These are phyloP conservation scores for Grifola frondosa DNA, from an alignment of 1,284 basidiomycete species.

Conservation along the genomic window DNA sequence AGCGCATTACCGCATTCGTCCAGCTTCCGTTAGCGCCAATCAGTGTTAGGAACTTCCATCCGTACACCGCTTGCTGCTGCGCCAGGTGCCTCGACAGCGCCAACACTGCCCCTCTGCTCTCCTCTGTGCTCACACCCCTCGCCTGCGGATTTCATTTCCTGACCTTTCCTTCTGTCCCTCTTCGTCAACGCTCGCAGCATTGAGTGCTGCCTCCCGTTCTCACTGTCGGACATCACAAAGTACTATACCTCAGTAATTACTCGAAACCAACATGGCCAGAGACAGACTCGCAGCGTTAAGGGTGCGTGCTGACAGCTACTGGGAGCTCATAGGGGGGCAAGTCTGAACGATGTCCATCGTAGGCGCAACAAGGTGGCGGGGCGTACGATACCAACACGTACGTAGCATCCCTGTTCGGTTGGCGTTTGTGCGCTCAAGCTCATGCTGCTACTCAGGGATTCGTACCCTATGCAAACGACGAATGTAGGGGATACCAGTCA, in stretches of 20 bases:
- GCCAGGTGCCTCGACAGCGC: too few species aligned
- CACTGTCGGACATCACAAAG: slow-evolving; percentile 8
- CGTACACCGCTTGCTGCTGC: too few species aligned
- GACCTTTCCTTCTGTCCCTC: slow-evolving; percentile 17
- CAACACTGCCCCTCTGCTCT: slow-evolving; percentile 11
- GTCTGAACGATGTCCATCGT: too few species aligned
- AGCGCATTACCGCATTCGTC: too few species aligned
- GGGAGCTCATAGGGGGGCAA: too few species aligned
- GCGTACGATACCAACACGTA: slow-evolving; percentile 51
- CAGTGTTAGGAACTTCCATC: too few species aligned
- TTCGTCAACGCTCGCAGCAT: slow-evolving; percentile 26
- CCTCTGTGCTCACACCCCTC: slow-evolving; percentile 9
- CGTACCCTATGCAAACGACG: slow-evolving; percentile 67
- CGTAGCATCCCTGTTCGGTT: slow-evolving; percentile 25
- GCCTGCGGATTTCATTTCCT: too few species aligned
- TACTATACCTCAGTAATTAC: slow-evolving; percentile 18
- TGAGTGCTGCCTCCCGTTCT: slow-evolving; percentile 29
- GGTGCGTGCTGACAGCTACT: slow-evolving; percentile 37
- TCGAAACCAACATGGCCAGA: slow-evolving; percentile 59
- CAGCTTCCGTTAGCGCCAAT: too few species aligned
- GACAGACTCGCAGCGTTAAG: slow-evolving; percentile 84
- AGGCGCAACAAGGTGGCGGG: slow-evolving; percentile 71
- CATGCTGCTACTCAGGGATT: slow-evolving; percentile 42
- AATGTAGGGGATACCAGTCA: slow-evolving; percentile 41
- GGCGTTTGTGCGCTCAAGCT: slow-evolving; percentile 5